Conservation (phyloP, 2,329 filamentous ascomycete genomes). For the Fusarium sp. region DNA sequence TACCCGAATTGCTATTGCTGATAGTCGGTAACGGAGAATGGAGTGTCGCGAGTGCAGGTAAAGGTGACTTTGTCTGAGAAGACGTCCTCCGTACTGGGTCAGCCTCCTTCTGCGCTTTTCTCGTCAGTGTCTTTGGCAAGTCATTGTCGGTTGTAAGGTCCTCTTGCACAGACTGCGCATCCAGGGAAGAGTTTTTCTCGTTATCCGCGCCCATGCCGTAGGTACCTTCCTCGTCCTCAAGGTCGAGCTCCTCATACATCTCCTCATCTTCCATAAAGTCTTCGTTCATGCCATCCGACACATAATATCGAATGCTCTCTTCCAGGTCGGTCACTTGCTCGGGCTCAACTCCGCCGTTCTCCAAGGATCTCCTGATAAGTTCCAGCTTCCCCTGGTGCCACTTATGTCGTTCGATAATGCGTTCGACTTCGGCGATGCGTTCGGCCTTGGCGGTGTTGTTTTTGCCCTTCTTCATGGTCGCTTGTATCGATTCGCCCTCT, state of each 20-base stretch:
- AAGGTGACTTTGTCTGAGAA: conserved; percentile 89
- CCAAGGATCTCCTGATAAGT: conserved; percentile 85
- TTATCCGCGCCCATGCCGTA: conserved; percentile 84
- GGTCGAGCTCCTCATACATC: conserved; percentile 92
- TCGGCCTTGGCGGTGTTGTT: conserved; percentile 85
- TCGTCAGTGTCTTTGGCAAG: conserved; percentile 55
- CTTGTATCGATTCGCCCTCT: conserved; percentile 86
- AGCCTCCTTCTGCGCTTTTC: conserved; percentile 70
- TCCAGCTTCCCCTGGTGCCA: conserved; percentile 96
- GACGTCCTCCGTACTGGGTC: conserved; percentile 74
- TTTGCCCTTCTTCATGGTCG: conserved; percentile 94
- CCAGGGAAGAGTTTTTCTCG: conserved; percentile 93
- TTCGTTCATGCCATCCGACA: conserved; percentile 85
- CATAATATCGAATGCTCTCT: conserved; percentile 94
- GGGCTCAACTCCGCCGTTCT: conserved; percentile 90
- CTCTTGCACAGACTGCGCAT: conserved; percentile 90
- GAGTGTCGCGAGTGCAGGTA: conserved; percentile 91
- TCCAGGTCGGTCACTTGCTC: conserved; percentile 89
- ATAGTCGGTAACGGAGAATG: conserved; percentile 76
- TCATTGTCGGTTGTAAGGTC: conserved; percentile 72
- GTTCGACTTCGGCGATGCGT: conserved; percentile 86
- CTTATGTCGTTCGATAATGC: conserved; percentile 89
- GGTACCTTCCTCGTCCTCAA: conserved; percentile 90
- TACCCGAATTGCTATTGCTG: conserved; percentile 65
- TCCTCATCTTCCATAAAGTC: conserved; percentile 95